These are phyloP conservation scores for Pisolithus sp. DNA, from an alignment of 768 basidiomycete species.

Conservation along the genomic window DNA sequence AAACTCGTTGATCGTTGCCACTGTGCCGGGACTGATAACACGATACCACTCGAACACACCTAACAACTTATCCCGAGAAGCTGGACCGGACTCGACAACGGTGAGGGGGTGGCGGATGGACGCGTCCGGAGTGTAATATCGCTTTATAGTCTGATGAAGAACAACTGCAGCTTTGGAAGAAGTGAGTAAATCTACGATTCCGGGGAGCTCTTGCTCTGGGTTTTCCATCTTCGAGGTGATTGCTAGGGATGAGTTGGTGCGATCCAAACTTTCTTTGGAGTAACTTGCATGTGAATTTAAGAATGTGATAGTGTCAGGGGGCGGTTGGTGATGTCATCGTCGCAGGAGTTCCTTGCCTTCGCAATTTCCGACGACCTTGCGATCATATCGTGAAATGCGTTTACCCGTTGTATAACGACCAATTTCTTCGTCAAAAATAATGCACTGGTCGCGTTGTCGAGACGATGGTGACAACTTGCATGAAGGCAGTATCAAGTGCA, in stretches of 20 bases:
- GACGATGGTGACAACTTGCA: no score
- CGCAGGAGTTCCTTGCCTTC: neutral
- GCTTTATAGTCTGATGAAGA: constrained; percentile 40
- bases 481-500: no score
- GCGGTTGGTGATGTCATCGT: neutral
- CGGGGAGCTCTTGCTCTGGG: constrained; percentile 41
- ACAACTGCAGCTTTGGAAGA: constrained; percentile 41
- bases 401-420: no score
- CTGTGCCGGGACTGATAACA: constrained; percentile 41
- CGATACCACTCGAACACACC: constrained; percentile 64
- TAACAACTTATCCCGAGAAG: constrained; percentile 45
- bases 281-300: neutral
- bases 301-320: neutral
- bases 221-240: constrained; percentile 37
- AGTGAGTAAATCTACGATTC: constrained; percentile 38
- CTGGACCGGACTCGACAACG: constrained; percentile 21
- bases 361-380: no score
- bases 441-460: no score
- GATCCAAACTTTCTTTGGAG: neutral
- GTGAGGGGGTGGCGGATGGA: constrained; percentile 53
- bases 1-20: neutral
- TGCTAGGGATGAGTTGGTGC: neutral
- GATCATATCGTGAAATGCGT: no score
- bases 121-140: constrained; percentile 48
- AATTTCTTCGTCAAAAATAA: no score